Base-by-base conservation (phyloP, 768 basidiomycete species). In the Suillus americanus region DNA sequence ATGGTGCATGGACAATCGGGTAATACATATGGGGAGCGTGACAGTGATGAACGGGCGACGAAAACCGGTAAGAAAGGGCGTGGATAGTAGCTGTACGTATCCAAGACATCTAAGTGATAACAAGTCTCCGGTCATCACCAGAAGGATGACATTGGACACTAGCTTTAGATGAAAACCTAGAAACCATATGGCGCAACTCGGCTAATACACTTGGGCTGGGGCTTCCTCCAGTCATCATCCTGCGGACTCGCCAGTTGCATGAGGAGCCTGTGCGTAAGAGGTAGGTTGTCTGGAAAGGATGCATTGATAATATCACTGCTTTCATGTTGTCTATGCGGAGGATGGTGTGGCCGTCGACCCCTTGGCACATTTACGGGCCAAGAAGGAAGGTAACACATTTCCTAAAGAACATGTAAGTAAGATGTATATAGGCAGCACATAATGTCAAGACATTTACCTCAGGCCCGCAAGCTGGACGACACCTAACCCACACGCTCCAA, bases 401-500 rank as follows among this genome's bases (percentile, higher is more conserved):
- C 64, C 64, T 64, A 33, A 54, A 5, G 20, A 6, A 33, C 10
- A 33, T 12, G 20, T 4, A 20, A 30, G 28, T 53, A 20, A 54
- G 30, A 20, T 54, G 20, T 9, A 20, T 54, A 20, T 20, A 54
- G 3, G 5, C 20, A 12, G 20, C 20, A n/a, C 30, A 33, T n/a
- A 33, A n/a, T n/a, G 30, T 54, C 20, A 54, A n/a, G 30, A 54
- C 18, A n/a, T 33, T 54, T 54, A 85, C 85, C 75, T 85, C 80
- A 37, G 73, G 71, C 10, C 68, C 69, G 72, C 86, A 87, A 0
- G 70, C 77, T 33, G 85, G 84, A 3, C 69, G 71, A 60, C 85
- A 86, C 51, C 74, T 81, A 2, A 80, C 67, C 85, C 85, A 86
- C 8, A 78, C 70, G 45, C 72, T 78, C 85, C 85, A 87, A 65